These are phyloP conservation scores for Ceratocystis smalleyi DNA, from an alignment of 2,329 filamentous ascomycete genomes.

Conservation along the genomic window DNA sequence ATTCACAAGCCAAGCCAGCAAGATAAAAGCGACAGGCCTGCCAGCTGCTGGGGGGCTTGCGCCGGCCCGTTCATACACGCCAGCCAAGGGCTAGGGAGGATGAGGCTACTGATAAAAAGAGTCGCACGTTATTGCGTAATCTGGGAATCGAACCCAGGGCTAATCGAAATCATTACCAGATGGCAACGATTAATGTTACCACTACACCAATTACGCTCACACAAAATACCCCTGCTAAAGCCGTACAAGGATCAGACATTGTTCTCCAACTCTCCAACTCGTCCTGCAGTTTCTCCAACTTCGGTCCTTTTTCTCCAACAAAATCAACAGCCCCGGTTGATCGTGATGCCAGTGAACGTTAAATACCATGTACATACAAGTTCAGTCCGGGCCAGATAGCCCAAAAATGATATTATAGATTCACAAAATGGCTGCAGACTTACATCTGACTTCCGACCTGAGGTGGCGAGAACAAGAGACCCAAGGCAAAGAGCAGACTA, in stretches of 20 bases:
- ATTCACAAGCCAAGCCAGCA: background rate
- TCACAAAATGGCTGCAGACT: too few species aligned
- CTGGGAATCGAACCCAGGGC: conserved; percentile 11
- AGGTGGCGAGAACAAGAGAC: background rate
- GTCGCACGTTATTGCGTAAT: background rate
- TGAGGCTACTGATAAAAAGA: background rate
- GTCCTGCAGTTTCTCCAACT: background rate
- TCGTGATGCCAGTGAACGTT: too few species aligned
- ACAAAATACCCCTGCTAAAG: background rate
- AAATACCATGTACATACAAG: too few species aligned
- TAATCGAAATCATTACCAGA: conserved; percentile 9
- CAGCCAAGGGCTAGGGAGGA: background rate
- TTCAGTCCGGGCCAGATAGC: background rate
- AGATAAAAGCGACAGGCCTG: background rate
- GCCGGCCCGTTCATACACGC: background rate
- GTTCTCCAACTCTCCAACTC: background rate
- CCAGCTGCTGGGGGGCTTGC: background rate
- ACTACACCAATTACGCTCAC: conserved; percentile 7
- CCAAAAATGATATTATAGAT: background rate
- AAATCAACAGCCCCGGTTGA: too few species aligned
- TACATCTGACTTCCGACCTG: background rate
- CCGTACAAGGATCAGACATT: background rate
- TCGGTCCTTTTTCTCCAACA: too few species aligned
- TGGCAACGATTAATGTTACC: conserved; percentile 11
- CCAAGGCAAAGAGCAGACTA: background rate